These are phyloP conservation scores for Hymenoscyphus occultus DNA, from an alignment of 2,329 filamentous ascomycete genomes.

Conservation along the genomic window DNA sequence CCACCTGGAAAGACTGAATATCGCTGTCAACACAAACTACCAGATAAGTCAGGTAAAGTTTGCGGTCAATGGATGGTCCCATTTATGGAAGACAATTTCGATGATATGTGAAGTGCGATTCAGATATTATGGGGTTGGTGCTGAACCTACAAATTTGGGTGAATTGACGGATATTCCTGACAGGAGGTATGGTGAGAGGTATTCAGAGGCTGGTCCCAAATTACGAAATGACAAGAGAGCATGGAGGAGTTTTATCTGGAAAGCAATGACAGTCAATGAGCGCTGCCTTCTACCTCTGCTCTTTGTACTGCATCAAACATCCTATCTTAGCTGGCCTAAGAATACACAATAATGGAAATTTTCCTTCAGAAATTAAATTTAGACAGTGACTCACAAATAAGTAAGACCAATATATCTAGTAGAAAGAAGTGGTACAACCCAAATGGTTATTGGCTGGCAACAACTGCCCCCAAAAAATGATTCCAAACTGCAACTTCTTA, in stretches of 20 bases:
- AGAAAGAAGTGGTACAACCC: too few relatives aligned
- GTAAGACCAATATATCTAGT: background rate
- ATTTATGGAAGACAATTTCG: background rate
- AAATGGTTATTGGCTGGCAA: too few relatives aligned
- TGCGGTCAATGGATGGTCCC: background rate
- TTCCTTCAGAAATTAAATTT: background rate
- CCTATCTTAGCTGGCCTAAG: too few relatives aligned
- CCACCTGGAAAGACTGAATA: background rate
- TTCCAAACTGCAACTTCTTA: too few relatives aligned
- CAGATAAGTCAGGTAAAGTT: background rate
- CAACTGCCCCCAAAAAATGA: too few relatives aligned
- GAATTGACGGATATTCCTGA: too few relatives aligned
- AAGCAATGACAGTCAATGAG: background rate
- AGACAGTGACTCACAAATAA: background rate
- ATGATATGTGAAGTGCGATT: too few relatives aligned
- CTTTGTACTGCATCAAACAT: background rate
- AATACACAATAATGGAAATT: background rate
- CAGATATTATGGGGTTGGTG: too few relatives aligned
- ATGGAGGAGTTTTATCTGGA: background rate
- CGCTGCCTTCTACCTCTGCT: background rate
- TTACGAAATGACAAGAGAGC: too few relatives aligned
- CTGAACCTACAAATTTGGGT: too few relatives aligned
- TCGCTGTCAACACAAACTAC: background rate
- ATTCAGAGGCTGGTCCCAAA: too few relatives aligned
- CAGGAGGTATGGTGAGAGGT: too few relatives aligned